A percentile compares a stretch with the other conserved stretches of the same genome.
These are phyloP conservation scores for Microbotryum silenes-acaulis DNA, from an alignment of 1,284 basidiomycete species.

Conservation along the genomic window DNA sequence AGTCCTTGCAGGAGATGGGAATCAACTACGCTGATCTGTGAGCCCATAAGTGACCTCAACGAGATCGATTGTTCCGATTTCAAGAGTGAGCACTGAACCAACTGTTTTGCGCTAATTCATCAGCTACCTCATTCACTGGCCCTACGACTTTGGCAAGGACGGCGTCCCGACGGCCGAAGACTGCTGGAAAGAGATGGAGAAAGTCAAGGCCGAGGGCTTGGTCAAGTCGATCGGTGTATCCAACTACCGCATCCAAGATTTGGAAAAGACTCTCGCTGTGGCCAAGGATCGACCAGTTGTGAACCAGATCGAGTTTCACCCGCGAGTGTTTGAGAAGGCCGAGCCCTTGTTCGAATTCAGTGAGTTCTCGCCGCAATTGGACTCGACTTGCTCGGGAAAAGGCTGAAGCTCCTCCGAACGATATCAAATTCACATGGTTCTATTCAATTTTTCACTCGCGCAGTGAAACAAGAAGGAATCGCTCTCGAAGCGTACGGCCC, in stretches of 20 bases:
- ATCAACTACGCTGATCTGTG: slow-evolving; percentile 56
- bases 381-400: too few relatives aligned
- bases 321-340: slow-evolving; percentile 59
- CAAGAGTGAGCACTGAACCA: too few relatives aligned
- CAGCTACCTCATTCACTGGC: slow-evolving; percentile 58
- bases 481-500: slow-evolving; percentile 45
- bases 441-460: neutral
- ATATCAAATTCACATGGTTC: neutral
- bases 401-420: too few relatives aligned
- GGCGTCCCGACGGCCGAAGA: slow-evolving; percentile 30
- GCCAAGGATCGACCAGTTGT: slow-evolving; percentile 46
- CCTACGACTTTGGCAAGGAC: slow-evolving; percentile 44
- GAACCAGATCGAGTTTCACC: slow-evolving; percentile 80
- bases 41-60: slow-evolving; percentile 17
- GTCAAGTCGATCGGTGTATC: slow-evolving; percentile 73
- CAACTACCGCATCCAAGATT: slow-evolving; percentile 63
- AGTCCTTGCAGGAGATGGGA: slow-evolving; percentile 45
- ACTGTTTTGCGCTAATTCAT: slow-evolving; percentile 33
- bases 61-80: too few relatives aligned
- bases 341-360: slow-evolving; percentile 52
- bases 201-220: slow-evolving; percentile 34
- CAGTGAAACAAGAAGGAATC: slow-evolving; percentile 52
- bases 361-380: slow-evolving; percentile 27
- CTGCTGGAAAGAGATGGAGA: slow-evolving; percentile 64
- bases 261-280: slow-evolving; percentile 55